Conservation (phyloP, 306 rosid genomes). For the Geum urbanum region DNA sequence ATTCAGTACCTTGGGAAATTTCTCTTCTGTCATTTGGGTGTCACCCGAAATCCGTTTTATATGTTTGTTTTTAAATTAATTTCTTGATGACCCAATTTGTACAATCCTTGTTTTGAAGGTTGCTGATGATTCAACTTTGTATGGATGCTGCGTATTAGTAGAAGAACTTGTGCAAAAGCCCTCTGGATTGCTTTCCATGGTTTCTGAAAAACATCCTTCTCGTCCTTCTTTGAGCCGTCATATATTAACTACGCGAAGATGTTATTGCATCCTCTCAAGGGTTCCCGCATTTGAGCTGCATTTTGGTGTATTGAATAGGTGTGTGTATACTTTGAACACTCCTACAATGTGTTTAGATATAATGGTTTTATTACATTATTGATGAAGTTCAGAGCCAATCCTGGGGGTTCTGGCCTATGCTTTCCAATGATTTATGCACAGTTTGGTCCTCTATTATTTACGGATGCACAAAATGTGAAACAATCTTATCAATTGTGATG, state of each 20-base stretch:
- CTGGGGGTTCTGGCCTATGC: too few relatives aligned
- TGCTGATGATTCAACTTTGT: slow-evolving; percentile 90
- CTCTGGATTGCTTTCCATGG: slow-evolving; percentile 71
- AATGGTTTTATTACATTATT: background rate
- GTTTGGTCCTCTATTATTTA: background rate
- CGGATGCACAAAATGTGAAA: background rate
- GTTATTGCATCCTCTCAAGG: slow-evolving; percentile 95
- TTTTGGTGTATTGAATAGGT: slow-evolving; percentile 92
- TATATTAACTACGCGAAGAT: slow-evolving; percentile 78
- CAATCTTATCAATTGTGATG: background rate
- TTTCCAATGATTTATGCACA: background rate
- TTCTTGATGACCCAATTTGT: slow-evolving; percentile 18
- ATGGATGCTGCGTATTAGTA: slow-evolving; percentile 93
- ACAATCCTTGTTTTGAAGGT: slow-evolving; percentile 46
- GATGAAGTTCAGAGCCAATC: background rate
- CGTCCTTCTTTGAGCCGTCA: slow-evolving; percentile 66
- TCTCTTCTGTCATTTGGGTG: background rate
- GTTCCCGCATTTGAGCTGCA: slow-evolving; percentile 88
- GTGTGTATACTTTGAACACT: slow-evolving; percentile 15
- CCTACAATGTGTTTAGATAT: background rate
- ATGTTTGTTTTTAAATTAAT: background rate
- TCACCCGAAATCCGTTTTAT: background rate
- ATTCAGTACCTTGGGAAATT: background rate
- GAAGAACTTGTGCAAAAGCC: slow-evolving; percentile 94
- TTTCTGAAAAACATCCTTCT: slow-evolving; percentile 55